These are phyloP conservation scores for Diutina neorugosa DNA, from an alignment of 1,139 yeast genomes.

Conservation along the genomic window DNA sequence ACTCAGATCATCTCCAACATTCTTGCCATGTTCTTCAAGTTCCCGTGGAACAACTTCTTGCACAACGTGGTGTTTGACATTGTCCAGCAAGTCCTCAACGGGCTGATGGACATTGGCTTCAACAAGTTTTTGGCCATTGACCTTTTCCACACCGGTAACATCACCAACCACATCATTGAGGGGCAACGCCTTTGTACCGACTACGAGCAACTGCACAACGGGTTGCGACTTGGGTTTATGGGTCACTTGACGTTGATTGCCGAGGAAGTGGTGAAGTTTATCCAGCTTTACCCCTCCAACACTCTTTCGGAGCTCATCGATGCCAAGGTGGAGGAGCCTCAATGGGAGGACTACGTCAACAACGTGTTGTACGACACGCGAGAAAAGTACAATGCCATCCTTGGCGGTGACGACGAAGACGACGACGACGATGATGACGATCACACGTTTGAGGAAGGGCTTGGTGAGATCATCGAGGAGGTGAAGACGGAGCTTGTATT, in stretches of 20 bases:
- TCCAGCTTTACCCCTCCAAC: slow-evolving; percentile 58
- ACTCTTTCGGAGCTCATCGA: slow-evolving; percentile 50
- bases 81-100: slow-evolving; percentile 91
- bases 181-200: slow-evolving; percentile 67
- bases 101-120: slow-evolving; percentile 84
- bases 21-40: slow-evolving; percentile 71
- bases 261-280: slow-evolving; percentile 93
- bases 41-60: slow-evolving; percentile 96
- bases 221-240: slow-evolving; percentile 84
- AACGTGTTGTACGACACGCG: slow-evolving; percentile 79
- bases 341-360: slow-evolving; percentile 80
- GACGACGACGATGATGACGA: slow-evolving; percentile 14
- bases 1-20: slow-evolving; percentile 70
- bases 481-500: slow-evolving; percentile 17
- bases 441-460: slow-evolving; percentile 41
- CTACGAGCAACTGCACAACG: slow-evolving; percentile 47
- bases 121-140: slow-evolving; percentile 84
- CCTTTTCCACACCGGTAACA: slow-evolving; percentile 65
- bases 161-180: slow-evolving; percentile 66
- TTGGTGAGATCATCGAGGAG: slow-evolving; percentile 32
- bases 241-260: slow-evolving; percentile 94
- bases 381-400: slow-evolving; percentile 88
- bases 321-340: slow-evolving; percentile 42
- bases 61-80: slow-evolving; percentile 97
- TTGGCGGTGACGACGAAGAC: slow-evolving; percentile 52